phyloP scores from a whole-genome alignment of 1,139 yeast species.

The Debaryomycetaceae sp. region DNA sequence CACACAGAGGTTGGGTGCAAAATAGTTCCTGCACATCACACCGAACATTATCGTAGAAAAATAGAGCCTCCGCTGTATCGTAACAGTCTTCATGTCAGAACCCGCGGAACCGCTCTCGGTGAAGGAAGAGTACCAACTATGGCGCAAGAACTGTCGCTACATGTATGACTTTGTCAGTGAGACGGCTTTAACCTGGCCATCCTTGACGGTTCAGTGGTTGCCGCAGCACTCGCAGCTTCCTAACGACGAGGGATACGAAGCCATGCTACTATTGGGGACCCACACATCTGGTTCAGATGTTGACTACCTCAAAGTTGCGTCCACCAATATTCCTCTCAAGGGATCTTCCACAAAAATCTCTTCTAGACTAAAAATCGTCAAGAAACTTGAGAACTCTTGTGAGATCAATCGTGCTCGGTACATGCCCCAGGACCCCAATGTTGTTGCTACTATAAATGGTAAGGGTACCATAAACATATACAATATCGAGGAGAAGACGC shows the following conservation, averaged over 20 bases:
- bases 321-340: conserved; percentile 52
- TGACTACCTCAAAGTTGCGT: conserved; percentile 68
- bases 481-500: conserved; percentile 25
- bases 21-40: too few relatives aligned
- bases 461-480: conserved; percentile 65
- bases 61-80: too few relatives aligned
- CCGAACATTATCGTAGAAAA: too few relatives aligned
- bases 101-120: conserved; percentile 15
- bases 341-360: conserved; percentile 7
- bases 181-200: conserved; percentile 74
- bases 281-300: conserved; percentile 75
- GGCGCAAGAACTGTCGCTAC: conserved; percentile 70
- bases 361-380: conserved; percentile 44
- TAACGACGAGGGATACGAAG: conserved; percentile 27
- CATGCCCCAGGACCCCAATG: conserved; percentile 60
- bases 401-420: conserved; percentile 79
- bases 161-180: conserved; percentile 78
- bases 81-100: too few relatives aligned
- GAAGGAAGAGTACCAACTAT: conserved; percentile 62
- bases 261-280: conserved; percentile 62
- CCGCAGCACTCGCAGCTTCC: conserved; percentile 30
- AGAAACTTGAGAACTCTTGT: conserved; percentile 39
- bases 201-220: conserved; percentile 67
- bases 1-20: too few relatives aligned
- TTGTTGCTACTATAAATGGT: conserved; percentile 72